phyloP scores from a whole-genome alignment of 2,329 filamentous ascomycete species.

The Epichloe brachyelytri region DNA sequence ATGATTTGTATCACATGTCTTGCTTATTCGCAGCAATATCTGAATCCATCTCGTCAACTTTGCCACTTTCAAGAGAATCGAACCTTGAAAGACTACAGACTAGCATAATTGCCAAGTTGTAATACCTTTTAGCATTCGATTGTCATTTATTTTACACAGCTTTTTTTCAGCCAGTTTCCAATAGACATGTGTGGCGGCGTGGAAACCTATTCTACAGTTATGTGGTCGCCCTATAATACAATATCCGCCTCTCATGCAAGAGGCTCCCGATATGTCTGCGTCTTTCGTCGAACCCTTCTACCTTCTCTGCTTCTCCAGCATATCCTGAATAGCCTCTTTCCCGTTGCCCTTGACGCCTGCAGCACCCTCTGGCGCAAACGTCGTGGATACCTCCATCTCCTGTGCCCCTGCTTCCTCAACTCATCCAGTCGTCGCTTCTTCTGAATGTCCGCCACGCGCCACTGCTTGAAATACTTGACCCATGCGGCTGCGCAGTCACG shows the following conservation, averaged over 20 bases:
- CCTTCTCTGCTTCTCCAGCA: slow-evolving; percentile 25
- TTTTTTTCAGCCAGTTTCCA: background rate
- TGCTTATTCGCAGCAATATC: no score
- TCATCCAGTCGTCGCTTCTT: slow-evolving; percentile 67
- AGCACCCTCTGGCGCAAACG: slow-evolving; percentile 23
- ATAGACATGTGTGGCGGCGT: background rate
- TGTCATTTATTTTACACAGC: no score
- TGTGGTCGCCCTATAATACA: no score
- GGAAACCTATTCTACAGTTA: background rate
- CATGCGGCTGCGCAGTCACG: slow-evolving; percentile 78
- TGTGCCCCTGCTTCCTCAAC: slow-evolving; percentile 59
- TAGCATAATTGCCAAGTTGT: background rate
- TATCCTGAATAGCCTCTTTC: slow-evolving; percentile 25
- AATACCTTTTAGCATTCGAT: background rate
- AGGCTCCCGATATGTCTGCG: no score
- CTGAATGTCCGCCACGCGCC: slow-evolving; percentile 82
- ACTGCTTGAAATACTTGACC: slow-evolving; percentile 98
- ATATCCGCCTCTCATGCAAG: no score
- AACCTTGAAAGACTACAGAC: no score
- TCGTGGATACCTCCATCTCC: slow-evolving; percentile 35
- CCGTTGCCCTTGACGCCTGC: slow-evolving; percentile 18
- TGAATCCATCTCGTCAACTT: no score
- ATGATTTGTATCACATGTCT: no score
- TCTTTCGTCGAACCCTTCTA: background rate
- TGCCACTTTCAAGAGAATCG: no score